phyloP scores from a whole-genome alignment of 371 early-diverging fungal species.

The Mucor irregularis region DNA sequence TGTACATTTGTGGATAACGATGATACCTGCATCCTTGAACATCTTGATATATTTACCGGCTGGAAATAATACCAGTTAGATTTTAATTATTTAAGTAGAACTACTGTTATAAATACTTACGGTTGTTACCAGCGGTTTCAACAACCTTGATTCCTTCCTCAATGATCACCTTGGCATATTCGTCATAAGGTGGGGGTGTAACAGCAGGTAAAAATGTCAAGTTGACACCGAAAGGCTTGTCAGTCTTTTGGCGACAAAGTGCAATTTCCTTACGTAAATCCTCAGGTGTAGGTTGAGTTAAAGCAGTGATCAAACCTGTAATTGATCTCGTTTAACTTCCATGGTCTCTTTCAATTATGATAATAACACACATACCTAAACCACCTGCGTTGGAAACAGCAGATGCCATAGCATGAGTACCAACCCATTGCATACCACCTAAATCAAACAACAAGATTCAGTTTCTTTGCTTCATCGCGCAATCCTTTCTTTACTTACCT shows the following conservation, averaged over 20 bases:
- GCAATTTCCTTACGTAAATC: conserved; percentile 70
- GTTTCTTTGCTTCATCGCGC: neutral
- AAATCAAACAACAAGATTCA: neutral
- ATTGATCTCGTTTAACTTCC: no score
- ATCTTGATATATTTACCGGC: conserved; percentile 71
- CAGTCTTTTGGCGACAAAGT: conserved; percentile 74
- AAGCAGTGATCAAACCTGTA: conserved; percentile 79
- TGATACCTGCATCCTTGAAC: conserved; percentile 75
- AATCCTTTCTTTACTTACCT: neutral
- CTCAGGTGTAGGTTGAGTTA: conserved; percentile 86
- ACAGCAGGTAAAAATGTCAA: conserved; percentile 67
- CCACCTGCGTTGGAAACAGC: conserved; percentile 98
- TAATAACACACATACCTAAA: conserved; percentile 61
- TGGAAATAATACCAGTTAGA: no score
- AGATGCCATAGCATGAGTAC: conserved; percentile 74
- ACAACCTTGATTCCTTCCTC: conserved; percentile 82
- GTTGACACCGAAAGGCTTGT: conserved; percentile 81
- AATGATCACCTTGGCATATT: conserved; percentile 74
- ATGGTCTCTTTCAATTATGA: no score
- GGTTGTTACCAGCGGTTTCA: conserved; percentile 69
- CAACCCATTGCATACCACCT: conserved; percentile 54
- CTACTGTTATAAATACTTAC: conserved; percentile 33
- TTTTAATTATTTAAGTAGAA: neutral
- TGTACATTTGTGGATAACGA: conserved; percentile 79
- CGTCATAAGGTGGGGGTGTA: conserved; percentile 78